Conservation (phyloP, 2,329 filamentous ascomycete genomes). For the Beauveria caledonica region DNA sequence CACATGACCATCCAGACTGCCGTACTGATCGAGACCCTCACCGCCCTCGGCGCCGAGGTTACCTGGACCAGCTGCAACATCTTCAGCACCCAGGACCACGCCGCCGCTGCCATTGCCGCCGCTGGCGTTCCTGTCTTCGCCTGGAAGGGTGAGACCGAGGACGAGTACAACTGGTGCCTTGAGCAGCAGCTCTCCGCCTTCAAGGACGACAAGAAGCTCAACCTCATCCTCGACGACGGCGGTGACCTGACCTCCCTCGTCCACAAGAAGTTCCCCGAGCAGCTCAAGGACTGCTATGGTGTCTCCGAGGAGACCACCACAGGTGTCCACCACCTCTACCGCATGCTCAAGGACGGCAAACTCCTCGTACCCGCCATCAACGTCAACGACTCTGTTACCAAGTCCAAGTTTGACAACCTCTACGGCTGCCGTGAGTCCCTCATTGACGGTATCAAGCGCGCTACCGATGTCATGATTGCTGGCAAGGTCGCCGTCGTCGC, state of each 20-base stretch:
- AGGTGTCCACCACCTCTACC: constrained; percentile 98
- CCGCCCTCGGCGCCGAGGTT: constrained; percentile 89
- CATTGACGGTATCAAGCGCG: constrained; percentile 99
- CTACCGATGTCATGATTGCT: constrained; percentile 99
- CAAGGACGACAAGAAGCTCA: constrained; percentile 93
- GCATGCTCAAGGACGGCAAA: constrained; percentile 85
- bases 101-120: constrained; percentile 93
- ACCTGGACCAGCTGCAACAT: constrained; percentile 99
- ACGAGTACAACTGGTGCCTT: constrained; percentile 99
- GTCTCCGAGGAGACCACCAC: constrained; percentile 99
- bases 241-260: constrained; percentile 94
- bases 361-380: constrained; percentile 96
- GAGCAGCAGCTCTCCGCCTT: constrained; percentile 97
- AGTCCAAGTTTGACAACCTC: constrained; percentile 99
- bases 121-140: constrained; percentile 78
- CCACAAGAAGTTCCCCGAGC: constrained; percentile 96
- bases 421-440: constrained; percentile 99
- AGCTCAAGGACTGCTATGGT: constrained; percentile 97
- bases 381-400: constrained; percentile 99
- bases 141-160: constrained; percentile 89
- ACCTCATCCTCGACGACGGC: constrained; percentile 98
- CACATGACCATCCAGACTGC: constrained; percentile 99
- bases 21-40: constrained; percentile 97
- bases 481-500: constrained; percentile 97
- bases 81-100: constrained; percentile 98